Evolutionary conservation across 202 grass and related monocot genomes (phyloP), one percentile per base, ranked within the genome.

Genomic region (Panicum hallii): DNA sequence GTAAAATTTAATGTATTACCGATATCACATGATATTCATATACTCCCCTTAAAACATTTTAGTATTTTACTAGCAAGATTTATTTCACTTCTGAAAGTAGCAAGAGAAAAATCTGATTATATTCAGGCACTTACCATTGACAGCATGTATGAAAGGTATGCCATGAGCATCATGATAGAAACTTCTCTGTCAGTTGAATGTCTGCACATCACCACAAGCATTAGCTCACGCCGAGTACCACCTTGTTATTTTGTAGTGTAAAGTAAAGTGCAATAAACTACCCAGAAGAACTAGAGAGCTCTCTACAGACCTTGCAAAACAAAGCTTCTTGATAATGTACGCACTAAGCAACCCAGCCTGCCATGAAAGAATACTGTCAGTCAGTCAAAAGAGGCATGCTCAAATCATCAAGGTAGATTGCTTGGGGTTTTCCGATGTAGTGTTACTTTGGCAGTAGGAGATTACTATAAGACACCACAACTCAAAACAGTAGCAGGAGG

Each of bases 111-210:
- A 26, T 26, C 62, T 77, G 30, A 47, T 40, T 70, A 70, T 47
- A 61, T 82, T 45, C 52, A 76, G 73, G 54, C 26, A 90, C 92
- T 90, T 72, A 95, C 95, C 82, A 93, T 87, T 32, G 92, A 90
- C 43, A 98, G 73, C 92, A 95, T 98, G 78, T 98, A 98, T 3
- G 92, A 98, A 87, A 98, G 89, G 56, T 98, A 98, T n/a, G 95
- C 95, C 95, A 98, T 95, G 61, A 98, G 90, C 28, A 98, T 93
- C 95, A 98, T 98, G 73, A 98, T 90, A 84, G 95, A 85, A 87
- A 98, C 95, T 95, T 98, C 92, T 89, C 95, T 87, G 68, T 95
- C 95, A 85, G 95, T 98, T 54, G 95, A 98, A 81, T 98, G 95
- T 42, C 92, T 95, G 78, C 73, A 58, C 34, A 91, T 71, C 7